Conservation (phyloP, 441 rosid species). For the Daphne laureola region DNA sequence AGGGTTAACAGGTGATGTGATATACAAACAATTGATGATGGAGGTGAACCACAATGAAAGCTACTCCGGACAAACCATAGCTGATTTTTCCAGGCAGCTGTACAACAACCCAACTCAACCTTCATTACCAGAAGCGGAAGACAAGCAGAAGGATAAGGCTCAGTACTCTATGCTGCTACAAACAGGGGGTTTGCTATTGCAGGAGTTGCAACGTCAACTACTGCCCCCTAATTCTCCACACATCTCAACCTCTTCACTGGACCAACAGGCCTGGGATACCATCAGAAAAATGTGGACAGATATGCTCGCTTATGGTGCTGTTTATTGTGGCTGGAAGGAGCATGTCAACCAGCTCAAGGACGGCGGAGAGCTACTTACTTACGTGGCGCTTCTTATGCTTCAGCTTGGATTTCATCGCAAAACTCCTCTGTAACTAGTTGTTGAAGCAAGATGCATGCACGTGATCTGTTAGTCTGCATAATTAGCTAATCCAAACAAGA, state of each 20-base stretch:
- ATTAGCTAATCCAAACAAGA: too few relatives aligned
- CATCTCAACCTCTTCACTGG: neutral
- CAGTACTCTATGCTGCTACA: neutral
- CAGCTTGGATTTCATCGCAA: slow-evolving; percentile 21
- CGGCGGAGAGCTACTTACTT: slow-evolving; percentile 45
- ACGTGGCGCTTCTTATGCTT: slow-evolving; percentile 40
- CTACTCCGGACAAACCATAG: too few relatives aligned
- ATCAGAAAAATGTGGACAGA: slow-evolving; percentile 37
- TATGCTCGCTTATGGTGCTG: slow-evolving; percentile 29
- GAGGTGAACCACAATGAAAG: too few relatives aligned
- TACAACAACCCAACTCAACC: too few relatives aligned
- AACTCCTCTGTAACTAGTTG: too few relatives aligned
- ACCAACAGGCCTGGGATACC: slow-evolving; percentile 21
- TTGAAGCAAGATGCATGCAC: too few relatives aligned
- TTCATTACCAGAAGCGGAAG: too few relatives aligned
- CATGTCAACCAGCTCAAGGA: slow-evolving; percentile 31
- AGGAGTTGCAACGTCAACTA: neutral
- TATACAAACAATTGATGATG: slow-evolving; percentile 14
- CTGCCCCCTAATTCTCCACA: too few relatives aligned
- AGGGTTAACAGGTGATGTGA: slow-evolving; percentile 32
- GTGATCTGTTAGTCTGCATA: too few relatives aligned
- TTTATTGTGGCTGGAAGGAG: slow-evolving; percentile 20
- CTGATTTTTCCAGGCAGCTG: too few relatives aligned
- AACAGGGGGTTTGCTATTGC: neutral
- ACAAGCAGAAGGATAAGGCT: too few relatives aligned